Conservation (phyloP, 306 rosid species). For the Pterocarpus santalinus region DNA sequence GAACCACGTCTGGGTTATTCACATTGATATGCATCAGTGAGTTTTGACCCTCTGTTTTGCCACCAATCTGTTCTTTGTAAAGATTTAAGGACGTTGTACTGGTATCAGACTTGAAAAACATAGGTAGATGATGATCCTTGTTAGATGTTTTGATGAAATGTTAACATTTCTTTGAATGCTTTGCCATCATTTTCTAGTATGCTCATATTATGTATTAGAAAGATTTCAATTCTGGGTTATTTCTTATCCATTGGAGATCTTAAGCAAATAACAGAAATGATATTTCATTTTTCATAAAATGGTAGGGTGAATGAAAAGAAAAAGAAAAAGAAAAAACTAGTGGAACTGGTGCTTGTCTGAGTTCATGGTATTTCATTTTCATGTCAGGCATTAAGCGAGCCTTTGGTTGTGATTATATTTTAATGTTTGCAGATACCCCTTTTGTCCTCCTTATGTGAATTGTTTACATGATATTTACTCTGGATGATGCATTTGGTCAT, state of each 20-base stretch:
- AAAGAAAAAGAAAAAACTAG: constrained; percentile 7
- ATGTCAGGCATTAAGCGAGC: not conserved
- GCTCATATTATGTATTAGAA: not conserved
- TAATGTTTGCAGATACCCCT: not conserved
- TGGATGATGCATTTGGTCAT: not conserved
- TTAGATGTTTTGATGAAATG: not conserved
- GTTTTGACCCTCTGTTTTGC: not conserved
- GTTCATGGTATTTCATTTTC: not conserved
- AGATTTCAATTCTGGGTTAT: not conserved
- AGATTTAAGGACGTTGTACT: not conserved
- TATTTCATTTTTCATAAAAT: not conserved
- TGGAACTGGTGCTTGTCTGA: not conserved
- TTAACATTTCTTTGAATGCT: not conserved
- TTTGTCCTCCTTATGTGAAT: constrained; percentile 8
- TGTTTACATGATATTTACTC: not conserved
- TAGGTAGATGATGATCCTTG: not conserved
- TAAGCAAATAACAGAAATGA: not conserved
- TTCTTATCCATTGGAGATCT: not conserved
- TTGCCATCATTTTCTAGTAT: not conserved
- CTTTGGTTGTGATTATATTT: not conserved
- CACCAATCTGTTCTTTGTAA: not conserved
- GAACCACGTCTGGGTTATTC: not conserved
- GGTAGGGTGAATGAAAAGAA: not conserved
- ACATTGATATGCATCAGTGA: not conserved
- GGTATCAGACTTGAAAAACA: not conserved